Base-by-base conservation (phyloP, 2,329 filamentous ascomycete genomes). In the Cryoendolithus antarcticus region DNA sequence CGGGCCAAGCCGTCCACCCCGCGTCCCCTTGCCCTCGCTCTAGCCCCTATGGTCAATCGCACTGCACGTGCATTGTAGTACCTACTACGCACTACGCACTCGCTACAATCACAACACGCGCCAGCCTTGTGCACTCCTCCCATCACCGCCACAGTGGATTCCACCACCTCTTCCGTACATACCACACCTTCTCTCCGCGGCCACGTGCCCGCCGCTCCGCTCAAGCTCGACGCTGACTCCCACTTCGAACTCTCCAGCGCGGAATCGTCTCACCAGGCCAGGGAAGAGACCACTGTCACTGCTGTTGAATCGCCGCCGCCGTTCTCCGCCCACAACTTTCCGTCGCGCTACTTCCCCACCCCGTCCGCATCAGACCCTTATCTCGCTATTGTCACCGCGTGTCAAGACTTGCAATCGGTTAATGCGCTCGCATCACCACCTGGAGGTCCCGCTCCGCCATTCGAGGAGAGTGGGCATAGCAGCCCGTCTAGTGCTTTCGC, bases 311-410 rank as follows among this genome's bases (percentile, higher is more conserved):
- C 72, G 44, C 75, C 75, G 46, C 75, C 75, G 45, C 72, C 75
- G 44, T 80, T 79, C 61, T 77, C 74, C 42, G 77, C 75, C 19
- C 72, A 79, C 59, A 75, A 74, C 61, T 75, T 74, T 53, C 61
- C 67, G 7, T 75, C 75, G 27, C 72, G 77, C 56, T 76, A 75
- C 60, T 75, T 72, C 52, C 61, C 68, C 32, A 58, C 69, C 60
- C 46, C 66, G 53, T 58, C 54, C 39, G 53, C 67, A 44, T 63
- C 67, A 44, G 70, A 71, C 47, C 62, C 65, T 35, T 61, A 63
- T 50, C 64, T 66, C 48, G 58, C 63, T 44, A 54, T 58, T 45
- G 58, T 60, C 38, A 54, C 50, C 40, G 47, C 51, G 36, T 51
- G 53, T 40, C 47, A 50, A 35, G 48, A 50, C 28, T 33, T 48